phyloP scores from a whole-genome alignment of 768 basidiomycete genomes.

The Grammothele lineata region DNA sequence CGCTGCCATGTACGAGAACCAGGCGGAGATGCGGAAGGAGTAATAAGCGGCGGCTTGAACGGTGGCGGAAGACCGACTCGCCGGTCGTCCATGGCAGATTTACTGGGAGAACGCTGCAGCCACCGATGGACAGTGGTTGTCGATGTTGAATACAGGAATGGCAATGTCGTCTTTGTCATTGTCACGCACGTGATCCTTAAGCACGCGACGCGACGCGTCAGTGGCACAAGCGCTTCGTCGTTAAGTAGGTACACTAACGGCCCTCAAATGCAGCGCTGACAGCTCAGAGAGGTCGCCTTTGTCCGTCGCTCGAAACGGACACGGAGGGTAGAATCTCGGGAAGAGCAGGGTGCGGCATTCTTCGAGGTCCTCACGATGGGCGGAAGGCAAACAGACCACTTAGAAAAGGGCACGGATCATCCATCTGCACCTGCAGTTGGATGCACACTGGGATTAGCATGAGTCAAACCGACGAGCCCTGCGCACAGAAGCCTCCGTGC shows the following conservation, averaged over 20 bases:
- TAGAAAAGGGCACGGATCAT: neutral
- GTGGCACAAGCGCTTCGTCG: neutral
- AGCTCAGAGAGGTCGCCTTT: too few species aligned
- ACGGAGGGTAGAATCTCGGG: neutral
- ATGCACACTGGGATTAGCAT: neutral
- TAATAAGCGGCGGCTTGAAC: conserved; percentile 30
- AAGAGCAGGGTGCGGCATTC: too few species aligned
- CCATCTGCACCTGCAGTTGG: neutral
- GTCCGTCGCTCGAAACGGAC: too few species aligned
- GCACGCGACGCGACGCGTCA: conserved; percentile 8
- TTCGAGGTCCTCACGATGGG: neutral
- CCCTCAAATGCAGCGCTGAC: too few species aligned
- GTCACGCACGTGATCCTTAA: conserved; percentile 10
- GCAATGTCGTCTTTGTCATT: conserved; percentile 3
- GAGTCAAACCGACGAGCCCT: neutral
- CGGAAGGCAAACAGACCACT: neutral
- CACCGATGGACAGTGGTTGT: neutral
- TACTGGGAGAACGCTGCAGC: neutral
- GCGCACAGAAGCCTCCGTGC: neutral
- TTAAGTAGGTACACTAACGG: too few species aligned
- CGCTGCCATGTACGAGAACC: conserved; percentile 27
- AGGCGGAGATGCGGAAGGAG: conserved; percentile 53
- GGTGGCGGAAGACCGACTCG: conserved; percentile 8
- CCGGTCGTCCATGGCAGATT: conserved; percentile 10
- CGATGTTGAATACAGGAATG: neutral